phyloP scores from a whole-genome alignment of 1,284 basidiomycete species.

The Baeospora myosura region DNA sequence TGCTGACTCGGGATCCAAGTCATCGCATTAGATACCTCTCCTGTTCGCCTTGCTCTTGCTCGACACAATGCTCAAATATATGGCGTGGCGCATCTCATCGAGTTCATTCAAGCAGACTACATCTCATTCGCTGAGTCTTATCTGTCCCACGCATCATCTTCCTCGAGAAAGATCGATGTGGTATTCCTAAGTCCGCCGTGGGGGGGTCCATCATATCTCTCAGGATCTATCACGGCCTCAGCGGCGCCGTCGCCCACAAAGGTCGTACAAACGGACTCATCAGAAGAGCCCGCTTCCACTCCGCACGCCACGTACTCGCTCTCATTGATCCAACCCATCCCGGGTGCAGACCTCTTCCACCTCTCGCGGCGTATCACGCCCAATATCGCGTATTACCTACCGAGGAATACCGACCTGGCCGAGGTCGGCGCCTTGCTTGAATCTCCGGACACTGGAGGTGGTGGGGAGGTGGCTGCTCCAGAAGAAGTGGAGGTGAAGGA shows the following conservation, averaged over 20 bases:
- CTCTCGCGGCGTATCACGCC: constrained; percentile 64
- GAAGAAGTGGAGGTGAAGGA: constrained; percentile 29
- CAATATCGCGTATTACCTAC: constrained; percentile 87
- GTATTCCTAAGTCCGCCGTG: constrained; percentile 92
- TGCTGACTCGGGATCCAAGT: constrained; percentile 40
- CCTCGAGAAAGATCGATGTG: constrained; percentile 60
- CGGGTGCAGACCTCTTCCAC: constrained; percentile 74
- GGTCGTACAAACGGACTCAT: constrained; percentile 10
- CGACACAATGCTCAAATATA: constrained; percentile 89
- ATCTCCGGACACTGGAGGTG: constrained; percentile 6
- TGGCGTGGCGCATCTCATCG: constrained; percentile 89
- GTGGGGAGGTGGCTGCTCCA: too few relatives aligned
- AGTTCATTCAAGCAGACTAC: constrained; percentile 88
- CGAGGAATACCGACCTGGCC: constrained; percentile 71
- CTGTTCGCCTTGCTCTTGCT: constrained; percentile 77
- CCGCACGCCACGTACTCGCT: constrained; percentile 61
- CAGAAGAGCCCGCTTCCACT: constrained; percentile 8
- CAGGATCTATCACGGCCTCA: constrained; percentile 26
- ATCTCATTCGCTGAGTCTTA: constrained; percentile 68
- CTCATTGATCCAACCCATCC: constrained; percentile 68
- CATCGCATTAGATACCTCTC: constrained; percentile 88
- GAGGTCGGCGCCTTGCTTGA: constrained; percentile 61
- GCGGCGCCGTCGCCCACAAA: constrained; percentile 12
- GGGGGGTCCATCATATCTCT: constrained; percentile 77
- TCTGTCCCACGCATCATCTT: constrained; percentile 22